A percentile compares a stretch with the other conserved stretches of the same genome.
phyloP scores from a whole-genome alignment of 2,329 filamentous ascomycete genomes.

The Fusarium lyarnte region DNA sequence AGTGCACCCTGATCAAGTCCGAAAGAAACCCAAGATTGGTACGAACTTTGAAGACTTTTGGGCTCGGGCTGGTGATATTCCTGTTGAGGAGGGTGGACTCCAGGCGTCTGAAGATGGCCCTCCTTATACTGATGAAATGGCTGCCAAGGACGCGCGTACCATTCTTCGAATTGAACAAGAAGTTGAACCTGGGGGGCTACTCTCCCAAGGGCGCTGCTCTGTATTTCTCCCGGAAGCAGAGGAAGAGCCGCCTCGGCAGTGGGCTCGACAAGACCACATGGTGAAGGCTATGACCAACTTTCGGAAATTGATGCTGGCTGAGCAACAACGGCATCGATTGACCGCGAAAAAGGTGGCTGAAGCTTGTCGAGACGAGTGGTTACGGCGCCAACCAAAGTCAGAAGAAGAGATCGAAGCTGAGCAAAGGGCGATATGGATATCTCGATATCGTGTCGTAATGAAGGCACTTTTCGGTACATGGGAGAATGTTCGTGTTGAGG shows the following conservation, averaged over 20 bases:
- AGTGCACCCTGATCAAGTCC: conserved; percentile 67
- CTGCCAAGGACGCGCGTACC: conserved; percentile 73
- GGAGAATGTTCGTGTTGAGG: conserved; percentile 70
- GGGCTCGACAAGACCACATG: conserved; percentile 88
- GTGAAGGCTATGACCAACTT: conserved; percentile 83
- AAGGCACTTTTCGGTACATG: conserved; percentile 66
- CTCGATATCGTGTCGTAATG: conserved; percentile 77
- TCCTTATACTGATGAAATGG: conserved; percentile 68
- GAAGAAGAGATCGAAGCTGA: conserved; percentile 85
- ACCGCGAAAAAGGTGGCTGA: conserved; percentile 82
- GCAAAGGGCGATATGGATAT: conserved; percentile 71
- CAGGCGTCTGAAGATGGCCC: conserved; percentile 64
- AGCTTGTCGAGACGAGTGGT: conserved; percentile 80
- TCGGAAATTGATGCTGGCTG: conserved; percentile 79
- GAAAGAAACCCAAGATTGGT: conserved; percentile 62
- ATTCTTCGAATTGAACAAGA: conserved; percentile 77
- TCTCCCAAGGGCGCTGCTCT: conserved; percentile 76
- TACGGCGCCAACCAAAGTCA: conserved; percentile 76
- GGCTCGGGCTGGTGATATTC: conserved; percentile 58
- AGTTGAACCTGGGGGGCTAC: conserved; percentile 76
- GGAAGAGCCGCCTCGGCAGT: conserved; percentile 81
- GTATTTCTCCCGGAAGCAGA: conserved; percentile 76
- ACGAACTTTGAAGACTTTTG: conserved; percentile 68
- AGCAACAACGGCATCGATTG: conserved; percentile 80
- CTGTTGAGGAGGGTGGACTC: conserved; percentile 68